Evolutionary conservation across 2,329 filamentous ascomycete species (phyloP).

Genomic region (Xylogone sp.): DNA sequence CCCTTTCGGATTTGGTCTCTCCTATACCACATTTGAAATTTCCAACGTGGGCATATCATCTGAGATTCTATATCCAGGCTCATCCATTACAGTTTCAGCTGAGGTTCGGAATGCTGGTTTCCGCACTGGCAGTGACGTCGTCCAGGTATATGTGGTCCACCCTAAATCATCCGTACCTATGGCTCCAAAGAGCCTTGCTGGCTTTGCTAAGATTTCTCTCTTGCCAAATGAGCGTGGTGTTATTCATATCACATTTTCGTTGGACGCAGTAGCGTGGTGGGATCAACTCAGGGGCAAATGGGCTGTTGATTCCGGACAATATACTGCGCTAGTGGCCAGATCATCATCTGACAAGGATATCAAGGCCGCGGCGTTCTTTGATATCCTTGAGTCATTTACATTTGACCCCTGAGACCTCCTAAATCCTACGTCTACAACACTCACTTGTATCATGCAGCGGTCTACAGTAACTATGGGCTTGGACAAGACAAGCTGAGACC

Average conservation of each 20-base stretch:
- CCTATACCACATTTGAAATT: conserved; percentile 53
- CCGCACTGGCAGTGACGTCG: neutral
- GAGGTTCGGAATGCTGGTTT: neutral
- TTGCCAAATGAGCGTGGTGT: neutral
- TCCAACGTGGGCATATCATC: neutral
- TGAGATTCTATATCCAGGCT: neutral
- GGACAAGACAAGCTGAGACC: too few relatives aligned
- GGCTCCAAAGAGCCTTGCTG: conserved; percentile 1
- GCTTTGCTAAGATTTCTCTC: neutral
- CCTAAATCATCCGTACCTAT: neutral
- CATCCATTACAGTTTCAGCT: neutral
- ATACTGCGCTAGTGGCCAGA: neutral
- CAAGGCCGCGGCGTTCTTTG: neutral
- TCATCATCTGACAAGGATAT: neutral
- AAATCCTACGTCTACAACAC: too few relatives aligned
- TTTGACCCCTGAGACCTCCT: too few relatives aligned
- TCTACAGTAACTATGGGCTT: too few relatives aligned
- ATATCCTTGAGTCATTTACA: neutral
- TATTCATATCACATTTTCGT: neutral
- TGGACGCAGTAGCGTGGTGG: conserved; percentile 1
- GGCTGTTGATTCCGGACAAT: conserved; percentile 1
- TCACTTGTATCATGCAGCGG: too few relatives aligned
- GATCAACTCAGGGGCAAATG: neutral
- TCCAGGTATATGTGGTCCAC: conserved; percentile 19
- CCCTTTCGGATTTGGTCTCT: conserved; percentile 63